Evolutionary conservation across 2,329 filamentous ascomycete genomes (phyloP), one percentile per base, ranked within the genome.

Genomic region (Colletotrichum musicola): DNA sequence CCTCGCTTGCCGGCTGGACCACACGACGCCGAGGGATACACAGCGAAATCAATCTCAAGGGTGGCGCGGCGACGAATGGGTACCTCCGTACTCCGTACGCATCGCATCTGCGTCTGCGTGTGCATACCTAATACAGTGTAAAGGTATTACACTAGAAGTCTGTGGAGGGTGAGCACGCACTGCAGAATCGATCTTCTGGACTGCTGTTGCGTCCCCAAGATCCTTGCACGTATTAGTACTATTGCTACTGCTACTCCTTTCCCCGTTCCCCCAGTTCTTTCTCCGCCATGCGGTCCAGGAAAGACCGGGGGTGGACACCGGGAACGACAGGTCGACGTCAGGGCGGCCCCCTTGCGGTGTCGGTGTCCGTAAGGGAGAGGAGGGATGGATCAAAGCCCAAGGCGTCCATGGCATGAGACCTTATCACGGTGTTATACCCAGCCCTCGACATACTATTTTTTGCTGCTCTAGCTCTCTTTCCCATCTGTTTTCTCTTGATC

Each of bases 231-330:
- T 35, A 35, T 10, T 30, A 6, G 2, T 7, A 30, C 27, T 30
- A 30, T 10, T 2, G 30, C 7, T 35, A 35, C 30, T 35, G 30
- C 30, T 35, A 10, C 30, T 18, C 46, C 12, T 47, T 49, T 49
- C 40, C 56, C 57, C 18, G 47, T 54, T 65, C 51, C 63, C 53
- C 66, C 44, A 62, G n/a, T 42, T 49, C 56, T 25, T 30, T 42
- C 57, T 62, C 57, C 63, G 67, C 46, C 20, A 27, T 46, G 50
- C n/a, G n/a, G n/a, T n/a, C 62, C 27, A 50, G 30, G 14, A 53
- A n/a, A 27, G 35, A 51, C 46, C 46, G 57, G 57, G 57, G 30
- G 25, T 46, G 40, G 18, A 27, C 46, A 40, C 46, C 46, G 57
- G 57, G 54, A 42, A 18, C 16, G 47, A 27, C 20, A 51, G 10